Conservation (phyloP, 2,329 filamentous ascomycete genomes). For the Xylaria sp. region DNA sequence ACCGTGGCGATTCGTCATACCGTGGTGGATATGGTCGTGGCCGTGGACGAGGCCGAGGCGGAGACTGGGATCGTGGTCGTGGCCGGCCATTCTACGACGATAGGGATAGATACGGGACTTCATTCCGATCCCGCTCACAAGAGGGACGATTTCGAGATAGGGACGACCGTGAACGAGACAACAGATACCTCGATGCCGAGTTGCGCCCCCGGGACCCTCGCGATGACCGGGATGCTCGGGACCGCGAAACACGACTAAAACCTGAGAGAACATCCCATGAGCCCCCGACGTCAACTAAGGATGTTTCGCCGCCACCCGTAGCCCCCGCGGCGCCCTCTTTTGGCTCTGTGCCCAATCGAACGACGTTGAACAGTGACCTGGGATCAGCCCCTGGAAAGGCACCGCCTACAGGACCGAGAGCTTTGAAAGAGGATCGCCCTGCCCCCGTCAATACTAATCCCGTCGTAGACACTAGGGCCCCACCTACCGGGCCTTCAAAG, state of each 20-base stretch:
- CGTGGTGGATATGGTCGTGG: slow-evolving; percentile 67
- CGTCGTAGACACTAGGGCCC: slow-evolving; percentile 51
- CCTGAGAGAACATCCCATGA: slow-evolving; percentile 64
- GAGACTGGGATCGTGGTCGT: slow-evolving; percentile 62
- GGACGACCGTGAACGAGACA: slow-evolving; percentile 54
- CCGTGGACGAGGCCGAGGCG: slow-evolving; percentile 60
- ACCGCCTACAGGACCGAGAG: slow-evolving; percentile 64
- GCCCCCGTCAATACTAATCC: slow-evolving; percentile 55
- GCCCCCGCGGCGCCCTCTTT: slow-evolving; percentile 69
- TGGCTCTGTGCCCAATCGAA: slow-evolving; percentile 64
- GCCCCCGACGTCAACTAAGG: slow-evolving; percentile 57
- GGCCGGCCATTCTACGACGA: slow-evolving; percentile 69
- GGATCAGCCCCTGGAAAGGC: slow-evolving; percentile 56
- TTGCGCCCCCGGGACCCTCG: slow-evolving; percentile 56
- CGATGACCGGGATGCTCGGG: slow-evolving; percentile 61
- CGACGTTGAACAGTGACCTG: slow-evolving; percentile 50
- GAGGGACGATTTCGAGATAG: slow-evolving; percentile 68
- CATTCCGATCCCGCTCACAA: slow-evolving; percentile 71
- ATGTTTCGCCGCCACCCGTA: slow-evolving; percentile 66
- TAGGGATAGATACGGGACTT: slow-evolving; percentile 59
- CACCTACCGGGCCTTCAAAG: slow-evolving; percentile 57
- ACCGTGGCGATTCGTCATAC: slow-evolving; percentile 61
- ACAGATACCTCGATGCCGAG: slow-evolving; percentile 52
- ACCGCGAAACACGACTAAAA: slow-evolving; percentile 57
- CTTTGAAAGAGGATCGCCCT: slow-evolving; percentile 61